phyloP scores from a whole-genome alignment of 768 basidiomycete species.

The Tulasnella sp. region DNA sequence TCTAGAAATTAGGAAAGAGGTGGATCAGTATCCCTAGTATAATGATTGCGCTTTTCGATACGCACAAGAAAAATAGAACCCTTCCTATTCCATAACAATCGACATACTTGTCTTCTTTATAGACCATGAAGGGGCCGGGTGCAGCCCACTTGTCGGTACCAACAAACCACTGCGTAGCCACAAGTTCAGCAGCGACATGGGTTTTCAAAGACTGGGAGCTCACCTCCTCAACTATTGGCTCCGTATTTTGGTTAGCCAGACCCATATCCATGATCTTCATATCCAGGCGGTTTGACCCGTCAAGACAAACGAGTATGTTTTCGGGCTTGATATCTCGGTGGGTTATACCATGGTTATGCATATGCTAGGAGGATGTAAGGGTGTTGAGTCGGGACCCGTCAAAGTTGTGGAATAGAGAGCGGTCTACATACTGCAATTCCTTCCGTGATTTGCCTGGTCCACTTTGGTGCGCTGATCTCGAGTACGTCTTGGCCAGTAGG shows the following conservation, averaged over 20 bases:
- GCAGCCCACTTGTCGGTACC: background rate
- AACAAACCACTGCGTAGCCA: background rate
- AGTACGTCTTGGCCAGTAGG: too few relatives aligned
- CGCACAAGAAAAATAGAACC: background rate
- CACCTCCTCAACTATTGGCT: background rate
- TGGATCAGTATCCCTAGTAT: background rate
- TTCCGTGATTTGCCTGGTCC: too few relatives aligned
- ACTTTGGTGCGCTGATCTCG: too few relatives aligned
- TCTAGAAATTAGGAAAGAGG: background rate
- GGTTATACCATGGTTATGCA: background rate
- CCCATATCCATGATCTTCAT: background rate
- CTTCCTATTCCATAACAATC: background rate
- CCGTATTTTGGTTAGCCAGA: background rate
- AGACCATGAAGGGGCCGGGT: background rate
- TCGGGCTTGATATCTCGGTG: background rate
- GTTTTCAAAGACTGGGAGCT: background rate
- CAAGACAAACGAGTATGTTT: background rate
- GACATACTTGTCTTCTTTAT: background rate
- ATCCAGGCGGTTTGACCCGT: background rate
- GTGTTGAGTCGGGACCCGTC: too few relatives aligned
- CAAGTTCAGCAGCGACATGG: background rate
- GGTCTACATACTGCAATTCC: too few relatives aligned
- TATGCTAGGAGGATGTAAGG: background rate
- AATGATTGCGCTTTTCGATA: background rate
- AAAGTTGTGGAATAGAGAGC: too few relatives aligned